A percentile compares a stretch with the other conserved stretches of the same genome.
Conservation (phyloP, 257 asterid genomes). For the Lavandula angustifolia region DNA sequence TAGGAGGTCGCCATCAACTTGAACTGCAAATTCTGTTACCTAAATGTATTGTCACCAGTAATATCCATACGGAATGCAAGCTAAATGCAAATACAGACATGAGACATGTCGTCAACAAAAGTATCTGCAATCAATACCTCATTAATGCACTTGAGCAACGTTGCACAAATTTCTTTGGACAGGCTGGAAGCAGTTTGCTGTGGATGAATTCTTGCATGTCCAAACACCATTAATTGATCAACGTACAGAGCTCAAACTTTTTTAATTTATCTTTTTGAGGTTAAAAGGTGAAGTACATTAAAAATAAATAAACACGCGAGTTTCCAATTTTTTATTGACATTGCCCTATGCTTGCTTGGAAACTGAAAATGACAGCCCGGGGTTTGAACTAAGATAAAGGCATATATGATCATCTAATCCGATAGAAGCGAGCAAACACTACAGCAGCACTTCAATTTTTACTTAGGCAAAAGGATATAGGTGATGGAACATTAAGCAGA, state of each 20-base stretch:
- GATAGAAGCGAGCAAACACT: conserved; percentile 8
- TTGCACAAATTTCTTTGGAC: conserved; percentile 64
- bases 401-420: conserved; percentile 17
- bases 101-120: conserved; percentile 17
- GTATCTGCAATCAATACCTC: conserved; percentile 52
- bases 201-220: conserved; percentile 92
- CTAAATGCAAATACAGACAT: conserved; percentile 25
- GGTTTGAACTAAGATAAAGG: conserved; percentile 10
- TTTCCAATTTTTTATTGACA: neutral
- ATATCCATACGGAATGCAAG: conserved; percentile 39
- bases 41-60: conserved; percentile 56
- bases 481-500: conserved; percentile 34
- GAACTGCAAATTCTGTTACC: conserved; percentile 78
- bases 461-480: conserved; percentile 27
- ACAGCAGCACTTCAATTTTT: conserved; percentile 16
- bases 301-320: neutral
- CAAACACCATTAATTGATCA: conserved; percentile 18
- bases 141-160: conserved; percentile 78
- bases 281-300: conserved; percentile 10
- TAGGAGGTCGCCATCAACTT: conserved; percentile 83
- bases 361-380: conserved; percentile 8
- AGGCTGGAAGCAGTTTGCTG: conserved; percentile 75
- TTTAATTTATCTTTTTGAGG: neutral
- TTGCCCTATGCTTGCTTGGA: conserved; percentile 3
- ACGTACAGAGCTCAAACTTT: conserved; percentile 2